Conservation (phyloP, 2,329 filamentous ascomycete genomes). For the Taxawa tesnikishii region DNA sequence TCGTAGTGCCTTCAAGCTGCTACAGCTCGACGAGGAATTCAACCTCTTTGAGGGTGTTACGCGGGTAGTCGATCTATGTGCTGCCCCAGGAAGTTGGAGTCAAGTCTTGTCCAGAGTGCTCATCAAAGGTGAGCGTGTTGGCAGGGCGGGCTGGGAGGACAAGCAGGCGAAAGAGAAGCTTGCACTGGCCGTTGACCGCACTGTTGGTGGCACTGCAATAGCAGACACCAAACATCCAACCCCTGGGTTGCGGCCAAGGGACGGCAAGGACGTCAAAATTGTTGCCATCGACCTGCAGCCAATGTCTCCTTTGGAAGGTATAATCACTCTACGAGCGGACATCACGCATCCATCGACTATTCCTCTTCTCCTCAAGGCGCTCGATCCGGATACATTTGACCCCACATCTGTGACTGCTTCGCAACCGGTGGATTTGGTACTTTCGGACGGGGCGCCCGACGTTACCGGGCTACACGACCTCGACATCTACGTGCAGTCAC, state of each 20-base stretch:
- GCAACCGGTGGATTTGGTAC: constrained; percentile 79
- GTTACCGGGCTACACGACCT: constrained; percentile 94
- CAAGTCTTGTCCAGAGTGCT: constrained; percentile 89
- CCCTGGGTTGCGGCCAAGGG: constrained; percentile 10
- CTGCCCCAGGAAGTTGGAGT: constrained; percentile 92
- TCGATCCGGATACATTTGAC: constrained; percentile 54
- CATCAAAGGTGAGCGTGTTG: constrained; percentile 88
- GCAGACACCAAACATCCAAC: constrained; percentile 6
- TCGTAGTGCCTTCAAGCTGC: constrained; percentile 88
- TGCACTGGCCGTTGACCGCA: constrained; percentile 37
- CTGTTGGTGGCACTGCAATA: neutral
- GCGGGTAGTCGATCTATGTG: constrained; percentile 88
- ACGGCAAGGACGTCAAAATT: constrained; percentile 75
- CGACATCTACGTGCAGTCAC: constrained; percentile 95
- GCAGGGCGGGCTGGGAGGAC: constrained; percentile 75
- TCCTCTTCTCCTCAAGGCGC: constrained; percentile 70
- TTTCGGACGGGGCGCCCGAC: constrained; percentile 91
- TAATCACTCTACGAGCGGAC: constrained; percentile 83
- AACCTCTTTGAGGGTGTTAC: constrained; percentile 84
- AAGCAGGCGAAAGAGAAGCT: constrained; percentile 56
- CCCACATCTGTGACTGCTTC: constrained; percentile 37
- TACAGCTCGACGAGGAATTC: constrained; percentile 94
- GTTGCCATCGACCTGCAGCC: constrained; percentile 93
- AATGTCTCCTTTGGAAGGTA: constrained; percentile 85
- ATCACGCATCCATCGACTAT: constrained; percentile 96